A percentile compares a stretch with the other conserved stretches of the same genome.
Conservation (phyloP, 228 moss, liverwort and hornwort species). For the Sphagnum magellanicum region DNA sequence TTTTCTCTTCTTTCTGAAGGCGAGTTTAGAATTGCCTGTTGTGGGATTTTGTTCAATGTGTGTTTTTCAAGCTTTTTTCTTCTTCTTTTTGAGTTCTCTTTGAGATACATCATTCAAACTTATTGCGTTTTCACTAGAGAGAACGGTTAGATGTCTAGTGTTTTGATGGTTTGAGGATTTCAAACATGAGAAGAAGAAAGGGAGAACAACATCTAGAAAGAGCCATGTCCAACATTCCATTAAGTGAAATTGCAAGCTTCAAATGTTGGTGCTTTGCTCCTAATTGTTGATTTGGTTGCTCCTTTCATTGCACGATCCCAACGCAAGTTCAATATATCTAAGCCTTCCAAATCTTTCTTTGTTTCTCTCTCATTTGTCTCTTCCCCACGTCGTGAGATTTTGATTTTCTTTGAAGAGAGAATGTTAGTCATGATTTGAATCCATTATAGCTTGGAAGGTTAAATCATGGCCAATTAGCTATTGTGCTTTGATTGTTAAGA, state of each 20-base stretch:
- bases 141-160: no score
- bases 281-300: conserved; percentile 55
- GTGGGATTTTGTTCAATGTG: no score
- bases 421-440: not conserved
- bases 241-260: conserved; percentile 70
- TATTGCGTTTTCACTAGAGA: no score
- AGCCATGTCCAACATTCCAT: conserved; percentile 58
- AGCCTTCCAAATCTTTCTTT: not conserved
- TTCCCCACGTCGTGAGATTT: not conserved
- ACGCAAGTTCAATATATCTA: conserved; percentile 30
- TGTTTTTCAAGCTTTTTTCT: no score
- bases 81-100: no score
- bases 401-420: not conserved
- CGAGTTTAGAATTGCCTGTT: no score
- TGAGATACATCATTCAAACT: no score
- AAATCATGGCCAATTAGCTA: not conserved
- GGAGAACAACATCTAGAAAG: not conserved
- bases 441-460: not conserved
- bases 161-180: no score
- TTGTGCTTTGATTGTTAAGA: not conserved
- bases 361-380: not conserved
- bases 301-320: conserved; percentile 74
- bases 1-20: no score
- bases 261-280: conserved; percentile 59
- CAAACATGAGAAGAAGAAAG: no score